Evolutionary conservation across 2,329 filamentous ascomycete genomes (phyloP), one percentile per base, ranked within the genome.

Genomic region (Neofusicoccum ribis): DNA sequence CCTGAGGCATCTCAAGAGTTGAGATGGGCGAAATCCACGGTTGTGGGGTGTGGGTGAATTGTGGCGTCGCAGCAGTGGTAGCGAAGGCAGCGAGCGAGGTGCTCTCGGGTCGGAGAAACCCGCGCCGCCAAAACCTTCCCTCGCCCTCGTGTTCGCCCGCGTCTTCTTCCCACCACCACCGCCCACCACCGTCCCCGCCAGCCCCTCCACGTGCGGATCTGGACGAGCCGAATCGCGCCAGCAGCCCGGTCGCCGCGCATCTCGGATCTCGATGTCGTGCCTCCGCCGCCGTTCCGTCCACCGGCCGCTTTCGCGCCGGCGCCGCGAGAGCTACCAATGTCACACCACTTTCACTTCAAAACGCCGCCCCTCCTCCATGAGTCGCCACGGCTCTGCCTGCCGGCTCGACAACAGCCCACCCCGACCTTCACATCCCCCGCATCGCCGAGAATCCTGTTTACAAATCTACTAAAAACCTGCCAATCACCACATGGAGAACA

Each of bases 111-210:
- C 46, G 46, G 46, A 49, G 46, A 49, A 49, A 49, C 46, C 6
- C 17, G 9, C 9, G 17, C 17, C 46, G 46, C 46, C 46, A 49
- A 49, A 23, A 49, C 17, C 14, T 49, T 49, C 46, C 46, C 46
- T 27, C 17, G 9, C 17, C 17, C 27, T 17, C n/a, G 15, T 8
- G 50, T 12, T 36, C 11, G 7, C 36, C 23, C 34, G 20, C n/a
- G 7, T 56, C 15, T 56, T 41, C 51, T 56, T 56, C 51, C 51
- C 34, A 37, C 51, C 51, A 37, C 47, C 47, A 50, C 47, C 51
- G 11, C 34, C 23, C 8, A 15, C 27, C 23, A 36, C 15, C 11
- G 11, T 12, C 36, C 49, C 4, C 4, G 34, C 12, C 23, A 23
- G 20, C 3, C 9, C 34, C 51, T 5, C 27, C 27, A 31, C 27